A percentile compares a stretch with the other conserved stretches of the same genome.
Evolutionary conservation across 768 basidiomycete species (phyloP).

Genomic region (Rhizopogon sp.): DNA sequence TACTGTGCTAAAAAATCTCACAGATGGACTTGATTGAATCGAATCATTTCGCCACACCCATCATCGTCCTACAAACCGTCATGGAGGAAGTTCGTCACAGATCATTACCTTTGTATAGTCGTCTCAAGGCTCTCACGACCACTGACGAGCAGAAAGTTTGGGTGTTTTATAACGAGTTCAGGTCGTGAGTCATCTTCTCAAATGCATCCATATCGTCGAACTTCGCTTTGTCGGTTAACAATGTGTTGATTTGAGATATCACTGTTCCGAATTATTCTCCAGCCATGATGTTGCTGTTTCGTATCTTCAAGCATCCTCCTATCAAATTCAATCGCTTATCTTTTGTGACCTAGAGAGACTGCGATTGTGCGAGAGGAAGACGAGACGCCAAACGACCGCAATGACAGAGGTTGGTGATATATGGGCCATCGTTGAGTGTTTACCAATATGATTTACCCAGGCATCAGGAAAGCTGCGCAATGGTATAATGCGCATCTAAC

Average conservation of each 20-base stretch:
- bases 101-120: constrained; percentile 87
- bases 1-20: neutral
- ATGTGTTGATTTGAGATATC: neutral
- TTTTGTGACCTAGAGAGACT: constrained; percentile 53
- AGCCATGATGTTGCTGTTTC: neutral
- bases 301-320: neutral
- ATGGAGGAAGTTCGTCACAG: constrained; percentile 95
- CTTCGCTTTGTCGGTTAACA: neutral
- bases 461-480: constrained; percentile 79
- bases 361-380: constrained; percentile 71
- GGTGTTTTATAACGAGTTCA: constrained; percentile 85
- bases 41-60: constrained; percentile 64
- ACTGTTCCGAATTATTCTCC: neutral
- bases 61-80: constrained; percentile 92
- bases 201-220: no score
- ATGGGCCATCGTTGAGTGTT: neutral
- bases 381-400: constrained; percentile 89
- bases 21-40: constrained; percentile 96
- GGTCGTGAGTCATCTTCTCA: constrained; percentile 49
- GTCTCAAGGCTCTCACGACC: constrained; percentile 78
- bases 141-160: constrained; percentile 83
- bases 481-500: constrained; percentile 84
- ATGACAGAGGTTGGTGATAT: constrained; percentile 74
- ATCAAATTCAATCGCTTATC: neutral
- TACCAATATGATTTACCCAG: constrained; percentile 32